Percentiles rank a stretch among this genome's conserved stretches.
Conservation (phyloP, 2,329 filamentous ascomycete genomes). For the Colletotrichum tropicale region DNA sequence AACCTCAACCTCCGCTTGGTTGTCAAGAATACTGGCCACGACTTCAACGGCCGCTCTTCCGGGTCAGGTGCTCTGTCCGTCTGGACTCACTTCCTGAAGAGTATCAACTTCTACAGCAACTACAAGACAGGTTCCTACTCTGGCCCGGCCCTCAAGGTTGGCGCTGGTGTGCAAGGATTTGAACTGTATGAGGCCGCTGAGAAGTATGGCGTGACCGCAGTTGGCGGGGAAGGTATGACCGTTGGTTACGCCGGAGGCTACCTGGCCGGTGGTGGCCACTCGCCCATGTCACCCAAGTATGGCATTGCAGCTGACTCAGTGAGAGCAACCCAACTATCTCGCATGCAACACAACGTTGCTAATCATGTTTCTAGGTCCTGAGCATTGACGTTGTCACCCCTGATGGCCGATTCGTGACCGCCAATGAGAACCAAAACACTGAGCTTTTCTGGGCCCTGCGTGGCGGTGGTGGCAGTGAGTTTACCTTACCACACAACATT, state of each 20-base stretch:
- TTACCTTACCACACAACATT: neutral
- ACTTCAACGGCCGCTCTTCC: slow-evolving; percentile 36
- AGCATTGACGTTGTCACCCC: slow-evolving; percentile 52
- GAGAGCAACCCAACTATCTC: fast-evolving
- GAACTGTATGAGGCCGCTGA: slow-evolving; percentile 56
- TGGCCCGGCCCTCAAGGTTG: slow-evolving; percentile 57
- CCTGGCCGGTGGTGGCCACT: slow-evolving; percentile 64
- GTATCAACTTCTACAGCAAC: slow-evolving; percentile 40
- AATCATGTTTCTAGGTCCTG: slow-evolving; percentile 32
- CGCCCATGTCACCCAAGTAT: slow-evolving; percentile 51
- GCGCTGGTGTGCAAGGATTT: slow-evolving; percentile 54
- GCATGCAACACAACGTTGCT: neutral
- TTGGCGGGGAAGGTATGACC: slow-evolving; percentile 59
- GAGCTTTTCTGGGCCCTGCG: slow-evolving; percentile 58
- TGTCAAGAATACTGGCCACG: slow-evolving; percentile 47
- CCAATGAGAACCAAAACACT: slow-evolving; percentile 39
- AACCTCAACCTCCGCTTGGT: slow-evolving; percentile 51
- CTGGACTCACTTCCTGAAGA: slow-evolving; percentile 43
- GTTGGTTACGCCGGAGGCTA: slow-evolving; percentile 66
- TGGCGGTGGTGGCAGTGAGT: slow-evolving; percentile 40
- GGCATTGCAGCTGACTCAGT: slow-evolving; percentile 59
- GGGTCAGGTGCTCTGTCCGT: slow-evolving; percentile 39
- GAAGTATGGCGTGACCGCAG: slow-evolving; percentile 47
- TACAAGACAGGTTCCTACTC: slow-evolving; percentile 46
- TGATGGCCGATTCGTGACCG: slow-evolving; percentile 44